These are phyloP conservation scores for Xylaria sp. DNA, from an alignment of 2,329 filamentous ascomycete genomes.

Conservation along the genomic window DNA sequence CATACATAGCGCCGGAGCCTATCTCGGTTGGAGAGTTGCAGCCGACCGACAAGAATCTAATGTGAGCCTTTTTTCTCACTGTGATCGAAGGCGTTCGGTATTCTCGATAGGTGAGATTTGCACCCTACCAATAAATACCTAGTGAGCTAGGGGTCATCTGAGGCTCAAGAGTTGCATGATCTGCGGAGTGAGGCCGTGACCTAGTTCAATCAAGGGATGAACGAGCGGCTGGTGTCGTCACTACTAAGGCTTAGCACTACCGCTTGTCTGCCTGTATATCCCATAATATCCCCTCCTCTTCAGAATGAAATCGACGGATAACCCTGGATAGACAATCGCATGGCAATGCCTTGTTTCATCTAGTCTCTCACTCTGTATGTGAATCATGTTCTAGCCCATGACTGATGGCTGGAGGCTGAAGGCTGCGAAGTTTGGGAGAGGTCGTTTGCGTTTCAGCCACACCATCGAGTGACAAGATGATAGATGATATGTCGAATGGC, in stretches of 20 bases:
- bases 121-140: background rate
- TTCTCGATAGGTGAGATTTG: background rate
- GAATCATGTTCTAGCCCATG: constrained; percentile 17
- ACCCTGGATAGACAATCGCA: background rate
- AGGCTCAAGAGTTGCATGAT: background rate
- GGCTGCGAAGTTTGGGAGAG: constrained; percentile 6
- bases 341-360: constrained; percentile 13
- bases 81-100: background rate
- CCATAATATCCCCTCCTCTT: background rate
- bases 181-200: background rate
- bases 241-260: background rate
- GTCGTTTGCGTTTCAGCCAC: constrained; percentile 18
- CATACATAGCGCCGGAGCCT: background rate
- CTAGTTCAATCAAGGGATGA: background rate
- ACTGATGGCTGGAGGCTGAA: constrained; percentile 2
- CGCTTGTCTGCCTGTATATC: background rate
- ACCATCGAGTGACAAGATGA: background rate
- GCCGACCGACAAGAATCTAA: background rate
- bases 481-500: constrained; percentile 3
- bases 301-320: background rate
- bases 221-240: background rate
- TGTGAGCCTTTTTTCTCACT: background rate
- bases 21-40: background rate
- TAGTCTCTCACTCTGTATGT: constrained; percentile 14
- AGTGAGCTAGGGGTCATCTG: background rate